Conservation (phyloP, 140 eudicot genomes). For the Anethum foeniculum region DNA sequence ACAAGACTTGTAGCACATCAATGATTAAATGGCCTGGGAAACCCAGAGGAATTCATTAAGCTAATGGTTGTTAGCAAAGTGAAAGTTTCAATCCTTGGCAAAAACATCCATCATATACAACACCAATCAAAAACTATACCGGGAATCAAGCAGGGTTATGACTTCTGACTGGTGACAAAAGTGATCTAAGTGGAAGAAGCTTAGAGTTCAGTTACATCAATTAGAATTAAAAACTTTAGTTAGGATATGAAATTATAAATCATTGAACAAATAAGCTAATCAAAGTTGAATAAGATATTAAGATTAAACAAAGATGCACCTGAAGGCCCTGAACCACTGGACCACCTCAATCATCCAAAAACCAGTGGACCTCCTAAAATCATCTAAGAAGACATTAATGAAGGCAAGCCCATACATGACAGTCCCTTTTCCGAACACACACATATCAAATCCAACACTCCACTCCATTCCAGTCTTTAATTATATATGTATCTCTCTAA, state of each 20-base stretch:
- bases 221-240: too few species aligned
- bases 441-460: background rate
- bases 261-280: background rate
- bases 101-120: too few species aligned
- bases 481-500: background rate
- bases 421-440: background rate
- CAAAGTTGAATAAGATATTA: too few species aligned
- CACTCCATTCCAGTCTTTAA: background rate
- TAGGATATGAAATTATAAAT: too few species aligned
- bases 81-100: background rate
- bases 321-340: background rate
- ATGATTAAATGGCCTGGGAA: background rate
- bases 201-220: background rate
- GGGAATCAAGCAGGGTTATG: too few species aligned
- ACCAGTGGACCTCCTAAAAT: background rate
- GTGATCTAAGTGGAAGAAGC: background rate
- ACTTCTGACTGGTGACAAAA: too few species aligned
- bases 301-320: background rate
- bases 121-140: too few species aligned
- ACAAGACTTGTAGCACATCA: background rate
- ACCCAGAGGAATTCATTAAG: background rate
- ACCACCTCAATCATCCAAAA: background rate
- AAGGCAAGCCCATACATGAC: conserved; percentile 3
- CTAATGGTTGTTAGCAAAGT: background rate
- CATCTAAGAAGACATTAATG: background rate